Evolutionary conservation across 2,329 filamentous ascomycete genomes (phyloP), one percentile per base, ranked within the genome.

Genomic region (Paracoccidioides lutzii): DNA sequence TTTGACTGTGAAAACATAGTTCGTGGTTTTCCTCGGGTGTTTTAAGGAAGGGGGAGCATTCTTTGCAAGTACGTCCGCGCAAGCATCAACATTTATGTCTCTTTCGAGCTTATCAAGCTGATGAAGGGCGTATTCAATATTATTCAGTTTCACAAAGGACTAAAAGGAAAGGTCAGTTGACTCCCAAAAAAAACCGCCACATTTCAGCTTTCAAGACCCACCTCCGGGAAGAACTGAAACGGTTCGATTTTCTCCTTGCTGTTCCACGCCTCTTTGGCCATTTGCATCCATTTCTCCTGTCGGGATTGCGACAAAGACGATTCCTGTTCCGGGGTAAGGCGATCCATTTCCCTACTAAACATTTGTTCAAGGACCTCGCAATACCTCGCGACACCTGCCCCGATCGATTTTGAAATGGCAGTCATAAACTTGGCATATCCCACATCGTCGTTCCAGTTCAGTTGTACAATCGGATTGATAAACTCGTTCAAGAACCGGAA

Each of bases 381-480:
- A 69, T 98, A 98, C 62, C 83, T 82, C 10, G 87, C 85, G 50
- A 98, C 81, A 15, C 89, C 90, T 49, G 81, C 78, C 1, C 90
- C 85, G 58, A 97, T 88, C 0, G 86, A 85, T 64, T 90, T 94
- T 12, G 90, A 84, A 14, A 96, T 76, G 1, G 89, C 83, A 14
- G 93, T 98, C 90, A 97, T 97, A 72, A 98, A 98, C 59, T 90
- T 89, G 42, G 93, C 91, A 67, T 95, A 88, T 61, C 95, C 90
- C 41, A 95, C 78, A 65, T 95, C 88, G 67, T 97, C 89, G 60
- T 90, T 86, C 93, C 93, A 98, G 58, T 90, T 83, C 9, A 98
- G 78, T 62, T 88, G 78, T 54, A 88, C 83, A 55, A 98, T 82
- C 64, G 94, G 88, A 60, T 96, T 87, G 40, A 94, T 83, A 15